Evolutionary conservation across 768 basidiomycete species (phyloP), one percentile per base, ranked within the genome.

Genomic region (Hygrophoropsis aurantiaca): DNA sequence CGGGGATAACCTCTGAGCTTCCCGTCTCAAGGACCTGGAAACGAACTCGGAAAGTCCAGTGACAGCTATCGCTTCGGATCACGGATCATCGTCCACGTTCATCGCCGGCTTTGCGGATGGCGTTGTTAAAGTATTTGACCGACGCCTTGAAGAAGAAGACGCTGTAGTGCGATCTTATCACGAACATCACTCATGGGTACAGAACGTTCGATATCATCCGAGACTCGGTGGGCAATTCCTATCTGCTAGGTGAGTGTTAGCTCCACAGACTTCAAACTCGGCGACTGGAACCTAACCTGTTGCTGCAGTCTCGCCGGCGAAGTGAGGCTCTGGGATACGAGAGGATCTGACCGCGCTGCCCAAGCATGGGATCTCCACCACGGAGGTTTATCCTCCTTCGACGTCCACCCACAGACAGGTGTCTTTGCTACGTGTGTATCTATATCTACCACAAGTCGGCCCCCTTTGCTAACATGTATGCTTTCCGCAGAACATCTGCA

Each of bases 71-170:
- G 74, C 80, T 2, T 90, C 87, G 9, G 93, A 97, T 53, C 73
- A 79, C 37, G 82, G 83, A 11, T 77, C 83, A 0, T 83, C 87
- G 15, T 83, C 89, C 47, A 84, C 84, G 2, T 93, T 97, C 66
- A 75, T 90, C 11, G 88, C 92, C 8, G 85, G 94, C 47, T 97
- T 97, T 63, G 97, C 88, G 13, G 93, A 98, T 64, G 97, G 97
- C 10, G 77, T 77, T 4, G 80, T 98, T 43, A 85, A 89, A 57
- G 74, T 97, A 2, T 98, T 94, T 67, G 97, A 99, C 70, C 85
- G 89, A 26, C 82, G 97, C n/a, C 65, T 91, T 11, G 82, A 85
- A 51, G 84, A 86, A 42, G 85, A 92, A 7, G 84, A 92, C 47
- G 83, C 90, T 4, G 84, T 95, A 15, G 81, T 97, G 15, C 74